Percentiles rank a stretch among this genome's conserved stretches.
Conservation (phyloP, 169 alveolate genomes). For the Plasmodium vivax region DNA sequence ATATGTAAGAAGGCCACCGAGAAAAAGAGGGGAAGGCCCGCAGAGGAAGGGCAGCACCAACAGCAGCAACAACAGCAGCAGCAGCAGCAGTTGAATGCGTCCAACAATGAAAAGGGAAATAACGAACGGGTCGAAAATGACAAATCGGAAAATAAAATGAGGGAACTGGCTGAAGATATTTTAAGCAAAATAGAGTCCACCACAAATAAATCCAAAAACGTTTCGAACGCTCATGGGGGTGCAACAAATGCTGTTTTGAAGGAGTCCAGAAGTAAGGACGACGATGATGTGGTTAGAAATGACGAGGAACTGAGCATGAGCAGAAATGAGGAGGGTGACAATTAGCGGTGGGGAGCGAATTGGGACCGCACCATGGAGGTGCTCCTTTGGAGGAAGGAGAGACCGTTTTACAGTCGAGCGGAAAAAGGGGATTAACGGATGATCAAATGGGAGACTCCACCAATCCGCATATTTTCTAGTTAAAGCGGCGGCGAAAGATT, state of each 20-base stretch:
- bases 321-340: background rate
- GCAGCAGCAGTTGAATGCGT: background rate
- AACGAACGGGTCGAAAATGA: slow-evolving; percentile 42
- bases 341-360: background rate
- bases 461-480: background rate
- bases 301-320: background rate
- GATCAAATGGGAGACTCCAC: background rate
- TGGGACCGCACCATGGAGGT: background rate
- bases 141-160: slow-evolving; percentile 59
- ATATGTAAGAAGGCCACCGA: slow-evolving; percentile 67
- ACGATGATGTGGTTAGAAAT: slow-evolving; percentile 6
- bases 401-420: background rate
- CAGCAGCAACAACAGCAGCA: background rate
- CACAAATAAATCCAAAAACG: slow-evolving; percentile 29
- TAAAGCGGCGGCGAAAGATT: background rate
- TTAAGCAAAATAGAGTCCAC: slow-evolving; percentile 59
- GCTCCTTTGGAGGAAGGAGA: background rate
- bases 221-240: background rate
- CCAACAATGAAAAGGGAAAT: slow-evolving; percentile 8
- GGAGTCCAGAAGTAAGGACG: slow-evolving; percentile 10
- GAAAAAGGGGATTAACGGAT: background rate
- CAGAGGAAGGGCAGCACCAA: slow-evolving; percentile 64
- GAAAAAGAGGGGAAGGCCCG: slow-evolving; percentile 72
- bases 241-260: background rate
- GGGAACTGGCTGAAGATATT: slow-evolving; percentile 65